These are phyloP conservation scores for Penicillium brevicompactum DNA, from an alignment of 2,329 filamentous ascomycete genomes.

Conservation along the genomic window DNA sequence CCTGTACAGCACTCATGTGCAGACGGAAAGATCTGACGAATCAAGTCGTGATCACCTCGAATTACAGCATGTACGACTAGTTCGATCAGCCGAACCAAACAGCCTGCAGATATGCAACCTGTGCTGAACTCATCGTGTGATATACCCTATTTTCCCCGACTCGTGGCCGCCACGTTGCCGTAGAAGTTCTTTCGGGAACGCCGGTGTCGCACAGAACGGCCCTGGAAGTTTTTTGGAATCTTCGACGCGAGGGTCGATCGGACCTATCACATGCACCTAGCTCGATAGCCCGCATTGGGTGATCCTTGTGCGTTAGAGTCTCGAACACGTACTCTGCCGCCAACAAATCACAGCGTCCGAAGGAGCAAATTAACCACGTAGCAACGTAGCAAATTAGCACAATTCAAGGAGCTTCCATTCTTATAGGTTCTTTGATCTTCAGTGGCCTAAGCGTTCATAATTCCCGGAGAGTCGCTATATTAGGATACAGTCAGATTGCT, in stretches of 20 bases:
- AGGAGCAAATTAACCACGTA: too few species aligned
- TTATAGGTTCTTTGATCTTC: too few species aligned
- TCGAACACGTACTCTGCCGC: background rate
- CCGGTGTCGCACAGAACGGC: constrained; percentile 16
- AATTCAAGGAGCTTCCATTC: too few species aligned
- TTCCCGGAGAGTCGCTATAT: background rate
- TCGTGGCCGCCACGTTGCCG: constrained; percentile 40
- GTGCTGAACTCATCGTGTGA: constrained; percentile 5
- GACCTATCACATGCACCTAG: constrained; percentile 2
- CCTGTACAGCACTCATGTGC: background rate
- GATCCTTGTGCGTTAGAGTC: background rate
- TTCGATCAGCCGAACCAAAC: background rate
- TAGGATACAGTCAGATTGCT: constrained; percentile 2
- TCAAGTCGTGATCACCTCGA: background rate
- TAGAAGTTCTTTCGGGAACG: constrained; percentile 4
- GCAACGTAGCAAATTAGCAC: too few species aligned
- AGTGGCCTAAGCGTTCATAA: background rate
- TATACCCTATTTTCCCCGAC: constrained; percentile 14
- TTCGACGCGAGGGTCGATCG: constrained; percentile 8
- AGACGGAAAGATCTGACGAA: background rate
- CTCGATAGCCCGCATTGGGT: background rate
- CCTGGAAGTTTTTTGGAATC: constrained; percentile 22
- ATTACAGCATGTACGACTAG: background rate
- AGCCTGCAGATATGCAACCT: background rate
- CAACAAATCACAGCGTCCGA: too few species aligned